Base-by-base conservation (phyloP, 2,329 filamentous ascomycete genomes). In the Claviceps cyperi region DNA sequence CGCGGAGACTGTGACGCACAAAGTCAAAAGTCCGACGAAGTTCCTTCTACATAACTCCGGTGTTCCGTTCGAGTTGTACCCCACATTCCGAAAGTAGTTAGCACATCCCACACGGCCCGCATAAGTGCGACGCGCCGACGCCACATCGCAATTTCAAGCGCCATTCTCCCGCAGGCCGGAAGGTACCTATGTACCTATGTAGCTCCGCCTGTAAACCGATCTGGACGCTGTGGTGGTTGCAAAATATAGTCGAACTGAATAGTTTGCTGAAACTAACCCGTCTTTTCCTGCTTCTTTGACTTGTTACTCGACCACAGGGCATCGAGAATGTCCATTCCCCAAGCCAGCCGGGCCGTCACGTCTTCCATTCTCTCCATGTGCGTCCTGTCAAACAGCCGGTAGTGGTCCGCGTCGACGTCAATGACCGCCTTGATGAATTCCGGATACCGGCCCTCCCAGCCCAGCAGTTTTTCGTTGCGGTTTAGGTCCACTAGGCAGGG, bases 361-460 rank as follows among this genome's bases (percentile, higher is more conserved):
- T 45, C 36, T 7, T 55, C 44, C 13, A 57, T 49, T 54, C 52
- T 21, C 15, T 15, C 13, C 44, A n/a, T 17, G 13, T 47, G 21
- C 2, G 11, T 32, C 19, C 24, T 55, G 3, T 62, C 56, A 56
- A 63, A 63, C 24, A 63, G 39, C n/a, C 48, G 50, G 38, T 58
- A 63, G 49, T 63, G 61, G 21, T 60, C 47, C 8, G 59, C 53
- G 24, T 61, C 54, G 13, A 60, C 55, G 32, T 63, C 61, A 48
- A 61, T 51, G 6, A 57, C 53, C 2, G 59, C 59, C 51, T 55
- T 59, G 56, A 63, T 60, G 38, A 62, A 63, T 45, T 58, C 57
- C 1, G 57, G 54, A 37, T 58, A 53, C 11, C 51, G 54, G n/a
- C 52, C 60, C 46, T 58, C 52, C 61, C 60, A 63, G 24, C 61